Conservation (phyloP, 805 yeast species). For the Yarrowia osloensis region DNA sequence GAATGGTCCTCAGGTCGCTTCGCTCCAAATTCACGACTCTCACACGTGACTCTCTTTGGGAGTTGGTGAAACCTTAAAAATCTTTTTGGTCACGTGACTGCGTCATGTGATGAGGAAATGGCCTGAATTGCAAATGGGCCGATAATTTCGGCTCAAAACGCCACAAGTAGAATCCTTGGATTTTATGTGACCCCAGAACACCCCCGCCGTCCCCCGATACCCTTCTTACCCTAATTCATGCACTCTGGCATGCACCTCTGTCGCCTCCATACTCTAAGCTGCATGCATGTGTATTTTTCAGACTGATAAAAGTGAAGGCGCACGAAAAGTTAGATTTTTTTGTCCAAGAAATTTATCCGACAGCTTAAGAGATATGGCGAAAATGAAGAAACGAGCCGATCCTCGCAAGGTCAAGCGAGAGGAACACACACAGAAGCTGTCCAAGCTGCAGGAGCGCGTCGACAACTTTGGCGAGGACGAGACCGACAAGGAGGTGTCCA, state of each 20-base stretch:
- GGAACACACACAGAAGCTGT: neutral
- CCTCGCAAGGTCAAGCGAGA: conserved; percentile 21
- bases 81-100: neutral
- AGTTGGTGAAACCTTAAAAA: neutral
- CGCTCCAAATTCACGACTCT: too few species aligned
- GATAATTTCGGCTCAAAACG: too few species aligned
- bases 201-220: too few species aligned
- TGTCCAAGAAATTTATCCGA: conserved; percentile 13
- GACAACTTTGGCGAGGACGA: conserved; percentile 49
- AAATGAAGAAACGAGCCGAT: conserved; percentile 8
- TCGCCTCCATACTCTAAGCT: neutral
- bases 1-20: too few species aligned
- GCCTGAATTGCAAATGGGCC: too few species aligned
- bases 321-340: conserved; percentile 22
- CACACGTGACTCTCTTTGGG: neutral
- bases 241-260: neutral
- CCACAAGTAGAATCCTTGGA: too few species aligned
- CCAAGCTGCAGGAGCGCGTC: conserved; percentile 52
- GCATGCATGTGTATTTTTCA: neutral
- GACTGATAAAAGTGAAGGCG: conserved; percentile 12
- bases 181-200: neutral
- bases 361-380: neutral
- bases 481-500: conserved; percentile 44
- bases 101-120: neutral
- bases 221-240: conserved; percentile 1